These are phyloP conservation scores for Fusarium algeriense DNA, from an alignment of 2,329 filamentous ascomycete species.

Conservation along the genomic window DNA sequence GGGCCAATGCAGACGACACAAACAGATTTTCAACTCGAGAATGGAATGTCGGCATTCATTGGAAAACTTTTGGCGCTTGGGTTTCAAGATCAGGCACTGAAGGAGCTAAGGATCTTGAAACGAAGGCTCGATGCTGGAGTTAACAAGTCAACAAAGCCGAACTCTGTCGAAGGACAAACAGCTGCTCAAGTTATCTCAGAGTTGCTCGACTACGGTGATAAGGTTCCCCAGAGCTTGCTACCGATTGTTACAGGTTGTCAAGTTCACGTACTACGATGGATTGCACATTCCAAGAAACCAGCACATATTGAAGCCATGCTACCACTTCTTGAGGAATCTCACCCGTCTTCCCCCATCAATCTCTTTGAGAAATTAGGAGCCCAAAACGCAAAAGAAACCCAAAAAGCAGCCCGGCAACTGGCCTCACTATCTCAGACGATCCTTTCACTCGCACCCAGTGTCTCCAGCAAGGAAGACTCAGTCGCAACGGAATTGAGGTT, in stretches of 20 bases:
- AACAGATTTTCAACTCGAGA: conserved; percentile 77
- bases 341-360: conserved; percentile 68
- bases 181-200: conserved; percentile 61
- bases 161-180: conserved; percentile 49
- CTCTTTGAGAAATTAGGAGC: conserved; percentile 65
- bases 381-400: conserved; percentile 58
- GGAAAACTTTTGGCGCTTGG: conserved; percentile 74
- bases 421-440: conserved; percentile 75
- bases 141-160: conserved; percentile 51
- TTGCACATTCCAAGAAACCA: conserved; percentile 71
- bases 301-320: conserved; percentile 69
- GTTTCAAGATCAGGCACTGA: conserved; percentile 75
- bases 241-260: conserved; percentile 73
- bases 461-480: conserved; percentile 73
- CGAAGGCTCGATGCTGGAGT: conserved; percentile 64
- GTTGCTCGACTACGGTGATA: conserved; percentile 71
- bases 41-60: conserved; percentile 77
- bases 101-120: conserved; percentile 76
- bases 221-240: conserved; percentile 59
- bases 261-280: conserved; percentile 72
- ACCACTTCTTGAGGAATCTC: conserved; percentile 65
- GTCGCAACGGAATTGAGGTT: conserved; percentile 65
- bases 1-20: conserved; percentile 65
- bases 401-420: conserved; percentile 74
- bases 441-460: conserved; percentile 74